phyloP scores from a whole-genome alignment of 805 yeast genomes.

The Monosporozyma aquatica region DNA sequence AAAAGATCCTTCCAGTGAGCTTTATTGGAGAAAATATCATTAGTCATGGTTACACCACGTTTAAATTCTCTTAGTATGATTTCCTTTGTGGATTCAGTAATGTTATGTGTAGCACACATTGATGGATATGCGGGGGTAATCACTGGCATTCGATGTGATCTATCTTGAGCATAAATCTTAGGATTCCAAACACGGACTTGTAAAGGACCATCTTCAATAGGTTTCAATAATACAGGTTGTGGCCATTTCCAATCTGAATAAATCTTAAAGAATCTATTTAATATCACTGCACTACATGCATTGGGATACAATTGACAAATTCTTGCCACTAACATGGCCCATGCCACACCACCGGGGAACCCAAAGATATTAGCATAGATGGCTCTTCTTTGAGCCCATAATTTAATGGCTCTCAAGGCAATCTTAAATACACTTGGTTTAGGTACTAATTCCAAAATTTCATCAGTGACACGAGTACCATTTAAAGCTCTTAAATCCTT shows the following conservation, averaged over 20 bases:
- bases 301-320: conserved; percentile 95
- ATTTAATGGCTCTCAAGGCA: conserved; percentile 82
- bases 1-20: conserved; percentile 70
- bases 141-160: conserved; percentile 92
- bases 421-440: conserved; percentile 87
- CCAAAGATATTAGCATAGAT: conserved; percentile 93
- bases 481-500: conserved; percentile 81
- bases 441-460: conserved; percentile 80
- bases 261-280: conserved; percentile 82
- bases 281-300: conserved; percentile 85
- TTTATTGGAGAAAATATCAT: conserved; percentile 54
- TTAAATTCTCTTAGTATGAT: conserved; percentile 70
- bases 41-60: conserved; percentile 66
- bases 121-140: conserved; percentile 89
- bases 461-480: conserved; percentile 97
- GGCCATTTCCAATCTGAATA: conserved; percentile 96
- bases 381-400: conserved; percentile 96
- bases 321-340: conserved; percentile 99
- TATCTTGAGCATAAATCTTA: conserved; percentile 75
- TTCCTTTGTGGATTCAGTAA: conserved; percentile 77
- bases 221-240: conserved; percentile 87
- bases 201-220: conserved; percentile 92
- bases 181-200: conserved; percentile 98
- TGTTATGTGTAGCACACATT: conserved; percentile 98
- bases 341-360: conserved; percentile 98